These are phyloP conservation scores for Penicillium sp. DNA, from an alignment of 2,329 filamentous ascomycete species.

Conservation along the genomic window DNA sequence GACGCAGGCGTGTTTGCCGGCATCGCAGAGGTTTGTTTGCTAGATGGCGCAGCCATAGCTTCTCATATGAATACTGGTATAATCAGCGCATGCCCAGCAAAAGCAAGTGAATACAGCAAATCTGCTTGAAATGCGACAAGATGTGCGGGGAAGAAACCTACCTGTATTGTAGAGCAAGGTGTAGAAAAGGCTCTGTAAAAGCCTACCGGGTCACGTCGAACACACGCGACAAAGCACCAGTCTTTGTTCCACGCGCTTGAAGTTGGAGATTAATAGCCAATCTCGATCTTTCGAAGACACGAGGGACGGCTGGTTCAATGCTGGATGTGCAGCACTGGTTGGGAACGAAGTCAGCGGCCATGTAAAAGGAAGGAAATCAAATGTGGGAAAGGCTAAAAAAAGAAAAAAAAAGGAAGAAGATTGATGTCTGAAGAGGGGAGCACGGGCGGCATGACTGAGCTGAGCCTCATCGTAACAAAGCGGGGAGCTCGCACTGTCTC, in stretches of 20 bases:
- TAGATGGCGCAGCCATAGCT: conserved; percentile 41
- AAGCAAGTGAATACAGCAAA: too few relatives aligned
- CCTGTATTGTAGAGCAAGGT: not conserved
- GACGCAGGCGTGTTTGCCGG: conserved; percentile 40
- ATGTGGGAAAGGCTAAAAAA: not conserved
- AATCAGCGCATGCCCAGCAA: not conserved
- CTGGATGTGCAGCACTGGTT: conserved; percentile 15
- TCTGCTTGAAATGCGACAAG: not conserved
- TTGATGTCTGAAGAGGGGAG: conserved; percentile 2
- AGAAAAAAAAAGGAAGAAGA: conserved; percentile 2
- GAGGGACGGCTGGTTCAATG: conserved; percentile 5
- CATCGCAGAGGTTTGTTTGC: conserved; percentile 27
- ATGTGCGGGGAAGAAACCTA: not conserved
- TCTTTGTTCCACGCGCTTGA: conserved; percentile 15
- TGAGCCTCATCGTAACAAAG: conserved; percentile 11
- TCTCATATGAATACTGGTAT: conserved; percentile 23
- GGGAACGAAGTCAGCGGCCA: not conserved
- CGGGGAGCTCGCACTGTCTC: conserved; percentile 4
- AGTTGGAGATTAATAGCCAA: conserved; percentile 1
- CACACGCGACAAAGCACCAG: conserved; percentile 16
- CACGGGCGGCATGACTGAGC: conserved; percentile 17
- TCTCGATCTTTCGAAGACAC: conserved; percentile 8
- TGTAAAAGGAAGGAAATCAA: not conserved
- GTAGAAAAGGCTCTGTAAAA: conserved; percentile 3
- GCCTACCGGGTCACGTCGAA: not conserved